Conservation (phyloP, 495 filamentous ascomycete species). For the Sporormia fimetaria region DNA sequence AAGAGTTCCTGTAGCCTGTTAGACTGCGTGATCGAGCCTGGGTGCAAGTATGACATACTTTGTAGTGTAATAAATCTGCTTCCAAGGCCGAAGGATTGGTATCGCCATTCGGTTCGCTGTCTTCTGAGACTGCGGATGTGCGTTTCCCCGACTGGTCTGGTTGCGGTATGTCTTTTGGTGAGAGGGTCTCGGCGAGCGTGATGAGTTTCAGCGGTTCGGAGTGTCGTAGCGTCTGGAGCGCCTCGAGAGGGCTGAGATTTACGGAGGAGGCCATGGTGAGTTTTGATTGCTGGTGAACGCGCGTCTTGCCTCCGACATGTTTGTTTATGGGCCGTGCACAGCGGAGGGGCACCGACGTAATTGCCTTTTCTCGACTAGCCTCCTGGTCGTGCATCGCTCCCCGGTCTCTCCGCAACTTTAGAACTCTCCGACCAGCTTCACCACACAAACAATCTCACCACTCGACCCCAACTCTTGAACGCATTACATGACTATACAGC, state of each 20-base stretch:
- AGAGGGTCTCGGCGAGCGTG: slow-evolving; percentile 55
- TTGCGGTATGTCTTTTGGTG: slow-evolving; percentile 33
- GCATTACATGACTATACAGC: too few species aligned
- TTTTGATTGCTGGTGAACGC: not conserved
- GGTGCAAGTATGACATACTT: slow-evolving; percentile 34
- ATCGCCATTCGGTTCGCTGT: slow-evolving; percentile 54
- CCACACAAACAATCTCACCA: too few species aligned
- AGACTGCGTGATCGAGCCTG: not conserved
- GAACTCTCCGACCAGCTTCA: too few species aligned
- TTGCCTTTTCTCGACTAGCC: too few species aligned
- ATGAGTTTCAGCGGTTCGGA: slow-evolving; percentile 48
- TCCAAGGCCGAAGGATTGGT: slow-evolving; percentile 65
- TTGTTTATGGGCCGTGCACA: too few species aligned
- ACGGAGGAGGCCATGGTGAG: not conserved
- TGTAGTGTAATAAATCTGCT: slow-evolving; percentile 81
- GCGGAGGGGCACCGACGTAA: too few species aligned
- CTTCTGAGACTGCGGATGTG: slow-evolving; percentile 51
- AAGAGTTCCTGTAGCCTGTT: slow-evolving; percentile 58
- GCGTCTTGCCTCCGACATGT: too few species aligned
- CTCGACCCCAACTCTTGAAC: too few species aligned
- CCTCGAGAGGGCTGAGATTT: slow-evolving; percentile 11
- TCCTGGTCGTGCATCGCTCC: too few species aligned
- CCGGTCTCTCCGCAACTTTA: too few species aligned
- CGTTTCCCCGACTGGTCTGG: slow-evolving; percentile 36
- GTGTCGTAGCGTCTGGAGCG: slow-evolving; percentile 18